phyloP scores from a whole-genome alignment of 768 basidiomycete species.

The Naganishia friedmannii region DNA sequence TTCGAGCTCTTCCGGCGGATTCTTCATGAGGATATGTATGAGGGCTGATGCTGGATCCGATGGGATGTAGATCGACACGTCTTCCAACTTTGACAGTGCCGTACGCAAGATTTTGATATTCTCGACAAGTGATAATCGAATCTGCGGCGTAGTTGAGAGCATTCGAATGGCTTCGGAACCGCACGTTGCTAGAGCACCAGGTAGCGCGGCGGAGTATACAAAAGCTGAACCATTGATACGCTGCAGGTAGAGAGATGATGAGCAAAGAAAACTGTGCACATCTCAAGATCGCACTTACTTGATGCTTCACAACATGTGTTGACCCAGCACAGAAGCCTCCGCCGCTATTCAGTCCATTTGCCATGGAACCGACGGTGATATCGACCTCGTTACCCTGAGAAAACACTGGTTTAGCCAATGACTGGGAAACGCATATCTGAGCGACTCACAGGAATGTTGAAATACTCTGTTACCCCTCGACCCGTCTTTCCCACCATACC shows the following conservation, averaged over 20 bases:
- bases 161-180: slow-evolving; percentile 81
- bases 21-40: slow-evolving; percentile 70
- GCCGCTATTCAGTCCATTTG: slow-evolving; percentile 73
- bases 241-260: slow-evolving; percentile 52
- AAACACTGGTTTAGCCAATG: not conserved
- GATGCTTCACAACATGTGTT: slow-evolving; percentile 75
- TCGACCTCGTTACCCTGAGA: slow-evolving; percentile 81
- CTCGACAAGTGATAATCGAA: slow-evolving; percentile 72
- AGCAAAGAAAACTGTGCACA: not conserved
- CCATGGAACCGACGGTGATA: slow-evolving; percentile 87
- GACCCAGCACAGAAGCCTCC: slow-evolving; percentile 97
- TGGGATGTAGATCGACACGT: slow-evolving; percentile 70
- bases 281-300: slow-evolving; percentile 56
- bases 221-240: slow-evolving; percentile 94
- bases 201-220: slow-evolving; percentile 94
- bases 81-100: slow-evolving; percentile 73
- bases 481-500: slow-evolving; percentile 90
- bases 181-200: slow-evolving; percentile 79
- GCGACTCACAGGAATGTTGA: slow-evolving; percentile 76
- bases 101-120: slow-evolving; percentile 75
- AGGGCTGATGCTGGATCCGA: slow-evolving; percentile 82
- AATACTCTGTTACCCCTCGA: slow-evolving; percentile 89
- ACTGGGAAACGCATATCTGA: not conserved
- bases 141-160: slow-evolving; percentile 69
- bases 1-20: slow-evolving; percentile 48